A percentile compares a stretch with the other conserved stretches of the same genome.
phyloP scores from a whole-genome alignment of 495 filamentous ascomycete species.

The Aspergillus biplanus region DNA sequence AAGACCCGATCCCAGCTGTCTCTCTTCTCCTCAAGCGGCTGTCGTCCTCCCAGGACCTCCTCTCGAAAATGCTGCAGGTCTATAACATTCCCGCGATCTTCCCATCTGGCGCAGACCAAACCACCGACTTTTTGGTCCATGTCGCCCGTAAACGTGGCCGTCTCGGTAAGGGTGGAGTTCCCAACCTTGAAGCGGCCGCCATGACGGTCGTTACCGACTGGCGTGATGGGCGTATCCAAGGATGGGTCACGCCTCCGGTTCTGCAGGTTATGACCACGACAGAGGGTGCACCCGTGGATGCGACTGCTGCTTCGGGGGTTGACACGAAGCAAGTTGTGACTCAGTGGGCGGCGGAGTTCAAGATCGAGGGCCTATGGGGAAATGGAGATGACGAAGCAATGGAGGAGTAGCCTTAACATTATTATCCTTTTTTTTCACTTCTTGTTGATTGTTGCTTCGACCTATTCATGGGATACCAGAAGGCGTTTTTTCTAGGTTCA shows the following conservation, averaged over 20 bases:
- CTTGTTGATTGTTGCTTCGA: constrained; percentile 7
- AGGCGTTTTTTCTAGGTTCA: constrained; percentile 10
- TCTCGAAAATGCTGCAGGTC: constrained; percentile 74
- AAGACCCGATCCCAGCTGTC: constrained; percentile 87
- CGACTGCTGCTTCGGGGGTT: constrained; percentile 36
- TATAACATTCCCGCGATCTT: constrained; percentile 84
- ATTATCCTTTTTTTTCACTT: constrained; percentile 7
- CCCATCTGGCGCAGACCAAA: constrained; percentile 66
- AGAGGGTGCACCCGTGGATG: constrained; percentile 33
- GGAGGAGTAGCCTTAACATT: constrained; percentile 38
- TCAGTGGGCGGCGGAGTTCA: constrained; percentile 95
- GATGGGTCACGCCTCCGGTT: constrained; percentile 80
- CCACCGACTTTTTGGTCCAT: constrained; percentile 92
- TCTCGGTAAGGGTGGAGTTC: constrained; percentile 86
- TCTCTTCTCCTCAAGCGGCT: constrained; percentile 78
- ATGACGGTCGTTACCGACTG: constrained; percentile 94
- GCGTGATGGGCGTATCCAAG: constrained; percentile 93
- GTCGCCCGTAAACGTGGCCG: constrained; percentile 91
- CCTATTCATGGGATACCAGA: constrained; percentile 12
- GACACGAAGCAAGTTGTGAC: constrained; percentile 87
- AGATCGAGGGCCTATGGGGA: constrained; percentile 92
- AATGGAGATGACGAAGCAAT: constrained; percentile 57
- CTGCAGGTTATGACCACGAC: constrained; percentile 53
- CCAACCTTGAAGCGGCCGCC: constrained; percentile 84
- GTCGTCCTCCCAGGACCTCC: constrained; percentile 68